Evolutionary conservation across 768 basidiomycete species (phyloP).

Genomic region (Suillus occidentalis): DNA sequence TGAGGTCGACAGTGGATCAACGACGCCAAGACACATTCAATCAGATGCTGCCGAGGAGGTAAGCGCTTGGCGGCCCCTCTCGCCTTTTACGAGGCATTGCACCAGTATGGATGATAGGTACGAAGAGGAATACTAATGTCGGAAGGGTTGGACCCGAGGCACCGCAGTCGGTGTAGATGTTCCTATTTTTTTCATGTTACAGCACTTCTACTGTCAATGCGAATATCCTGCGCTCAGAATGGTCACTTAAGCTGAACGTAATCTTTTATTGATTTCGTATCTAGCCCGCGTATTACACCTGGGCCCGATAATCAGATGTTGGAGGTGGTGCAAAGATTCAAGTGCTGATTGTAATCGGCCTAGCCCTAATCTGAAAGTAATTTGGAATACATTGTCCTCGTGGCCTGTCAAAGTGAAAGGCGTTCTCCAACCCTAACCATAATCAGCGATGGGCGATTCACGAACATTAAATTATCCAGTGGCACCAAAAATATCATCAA

Average conservation of each 20-base stretch:
- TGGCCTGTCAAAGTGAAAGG: constrained; percentile 4
- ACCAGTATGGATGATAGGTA: constrained; percentile 28
- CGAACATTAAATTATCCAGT: not conserved
- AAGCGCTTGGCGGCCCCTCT: constrained; percentile 47
- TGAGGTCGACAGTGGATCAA: constrained; percentile 20
- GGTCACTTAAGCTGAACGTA: not conserved
- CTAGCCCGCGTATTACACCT: not conserved
- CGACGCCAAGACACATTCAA: constrained; percentile 15
- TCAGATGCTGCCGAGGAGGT: constrained; percentile 36
- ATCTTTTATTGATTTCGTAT: not conserved
- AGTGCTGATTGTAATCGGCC: not conserved
- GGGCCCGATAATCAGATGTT: not conserved
- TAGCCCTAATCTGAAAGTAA: not conserved
- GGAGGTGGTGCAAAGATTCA: not conserved
- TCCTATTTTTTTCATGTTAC: not conserved
- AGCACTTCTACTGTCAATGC: not conserved
- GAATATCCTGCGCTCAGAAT: not conserved
- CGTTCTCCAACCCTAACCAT: not conserved
- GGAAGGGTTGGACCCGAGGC: not conserved
- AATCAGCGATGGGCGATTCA: not conserved
- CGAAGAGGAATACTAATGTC: constrained; percentile 28
- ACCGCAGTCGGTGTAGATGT: not conserved
- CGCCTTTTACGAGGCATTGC: constrained; percentile 26
- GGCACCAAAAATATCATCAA: not conserved
- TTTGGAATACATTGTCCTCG: constrained; percentile 8